Conservation (phyloP, 2,329 filamentous ascomycete genomes). For the Periglandula ipomoeae region DNA sequence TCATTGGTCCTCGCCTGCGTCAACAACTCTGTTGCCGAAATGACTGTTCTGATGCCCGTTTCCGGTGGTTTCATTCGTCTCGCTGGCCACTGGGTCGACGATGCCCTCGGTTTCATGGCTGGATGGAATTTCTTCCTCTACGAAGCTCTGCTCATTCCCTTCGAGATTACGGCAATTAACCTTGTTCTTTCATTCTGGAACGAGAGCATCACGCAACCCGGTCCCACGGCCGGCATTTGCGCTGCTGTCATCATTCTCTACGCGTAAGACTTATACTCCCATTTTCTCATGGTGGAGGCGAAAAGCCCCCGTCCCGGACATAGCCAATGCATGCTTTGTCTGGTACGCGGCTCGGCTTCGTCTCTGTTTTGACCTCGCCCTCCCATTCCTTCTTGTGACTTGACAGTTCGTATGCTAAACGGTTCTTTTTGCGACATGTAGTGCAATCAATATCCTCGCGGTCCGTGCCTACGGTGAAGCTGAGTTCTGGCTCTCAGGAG, state of each 20-base stretch:
- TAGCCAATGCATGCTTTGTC: background rate
- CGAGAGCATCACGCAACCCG: slow-evolving; percentile 44
- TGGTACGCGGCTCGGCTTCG: background rate
- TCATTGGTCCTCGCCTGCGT: slow-evolving; percentile 46
- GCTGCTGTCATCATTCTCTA: slow-evolving; percentile 45
- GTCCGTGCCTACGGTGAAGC: slow-evolving; percentile 60
- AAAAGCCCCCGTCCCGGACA: background rate
- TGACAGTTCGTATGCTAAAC: slow-evolving; percentile 20
- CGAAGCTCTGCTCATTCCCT: slow-evolving; percentile 33
- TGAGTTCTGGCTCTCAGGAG: slow-evolving; percentile 58
- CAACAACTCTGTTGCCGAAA: slow-evolving; percentile 58
- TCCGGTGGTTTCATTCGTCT: slow-evolving; percentile 55
- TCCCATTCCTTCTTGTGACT: background rate
- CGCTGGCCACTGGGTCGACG: slow-evolving; percentile 56
- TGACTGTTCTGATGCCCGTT: slow-evolving; percentile 54
- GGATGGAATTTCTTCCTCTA: slow-evolving; percentile 38
- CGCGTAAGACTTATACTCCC: slow-evolving; percentile 34
- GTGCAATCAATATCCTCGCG: slow-evolving; percentile 53
- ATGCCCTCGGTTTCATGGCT: slow-evolving; percentile 49
- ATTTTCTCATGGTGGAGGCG: background rate
- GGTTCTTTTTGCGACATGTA: slow-evolving; percentile 17
- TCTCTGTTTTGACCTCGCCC: background rate
- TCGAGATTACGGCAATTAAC: slow-evolving; percentile 33
- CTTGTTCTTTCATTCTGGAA: slow-evolving; percentile 33
- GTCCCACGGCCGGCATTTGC: slow-evolving; percentile 57